Evolutionary conservation across 805 yeast genomes (phyloP).

Genomic region (Suhomyces canberraensis): DNA sequence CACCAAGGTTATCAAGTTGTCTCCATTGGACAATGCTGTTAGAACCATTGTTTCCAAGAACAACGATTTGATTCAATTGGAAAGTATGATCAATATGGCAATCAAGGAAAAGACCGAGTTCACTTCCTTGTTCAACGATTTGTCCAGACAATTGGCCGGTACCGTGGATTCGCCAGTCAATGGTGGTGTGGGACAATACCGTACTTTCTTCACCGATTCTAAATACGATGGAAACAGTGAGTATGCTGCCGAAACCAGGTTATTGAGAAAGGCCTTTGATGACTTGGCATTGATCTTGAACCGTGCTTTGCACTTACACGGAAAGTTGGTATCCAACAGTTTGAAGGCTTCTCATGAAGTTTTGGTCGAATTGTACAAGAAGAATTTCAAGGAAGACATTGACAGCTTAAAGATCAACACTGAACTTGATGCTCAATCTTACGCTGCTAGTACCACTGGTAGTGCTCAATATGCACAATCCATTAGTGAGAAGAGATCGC

Average conservation of each 20-base stretch:
- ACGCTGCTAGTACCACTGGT: constrained; percentile 22
- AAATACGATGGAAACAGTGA: constrained; percentile 32
- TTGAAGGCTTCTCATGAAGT: constrained; percentile 66
- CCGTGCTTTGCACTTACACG: constrained; percentile 68
- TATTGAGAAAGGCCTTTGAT: constrained; percentile 53
- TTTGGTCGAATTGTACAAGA: constrained; percentile 57
- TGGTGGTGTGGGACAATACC: constrained; percentile 86
- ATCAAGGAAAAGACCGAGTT: constrained; percentile 49
- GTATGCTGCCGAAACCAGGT: constrained; percentile 27
- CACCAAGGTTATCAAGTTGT: constrained; percentile 49
- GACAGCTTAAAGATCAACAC: constrained; percentile 35
- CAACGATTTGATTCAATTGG: constrained; percentile 67
- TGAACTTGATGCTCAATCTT: constrained; percentile 26
- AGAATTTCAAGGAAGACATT: constrained; percentile 69
- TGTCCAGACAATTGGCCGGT: constrained; percentile 72
- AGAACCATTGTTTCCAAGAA: constrained; percentile 64
- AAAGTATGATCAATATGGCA: constrained; percentile 54
- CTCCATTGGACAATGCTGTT: constrained; percentile 85
- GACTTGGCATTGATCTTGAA: constrained; percentile 65
- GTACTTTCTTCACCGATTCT: constrained; percentile 55
- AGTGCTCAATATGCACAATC: constrained; percentile 14
- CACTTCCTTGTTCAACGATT: constrained; percentile 52
- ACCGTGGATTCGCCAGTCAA: constrained; percentile 91
- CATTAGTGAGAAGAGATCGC: constrained; percentile 17
- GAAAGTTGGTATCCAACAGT: constrained; percentile 52